These are phyloP conservation scores for Papiliotrema laurentii DNA, from an alignment of 1,284 basidiomycete species.

Conservation along the genomic window DNA sequence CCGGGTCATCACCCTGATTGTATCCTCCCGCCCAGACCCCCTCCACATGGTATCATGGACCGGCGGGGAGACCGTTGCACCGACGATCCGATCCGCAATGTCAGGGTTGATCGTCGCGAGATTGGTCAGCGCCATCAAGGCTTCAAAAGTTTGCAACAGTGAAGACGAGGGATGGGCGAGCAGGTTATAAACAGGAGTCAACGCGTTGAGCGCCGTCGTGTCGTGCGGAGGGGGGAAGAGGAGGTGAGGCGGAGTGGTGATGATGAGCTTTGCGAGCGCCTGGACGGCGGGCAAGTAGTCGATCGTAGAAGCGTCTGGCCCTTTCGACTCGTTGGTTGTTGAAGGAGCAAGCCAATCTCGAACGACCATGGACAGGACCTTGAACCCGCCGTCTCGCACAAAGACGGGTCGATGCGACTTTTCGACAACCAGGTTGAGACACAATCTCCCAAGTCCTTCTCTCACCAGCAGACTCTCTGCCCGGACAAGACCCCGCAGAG, in stretches of 20 bases:
- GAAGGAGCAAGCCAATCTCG: slow-evolving; percentile 27
- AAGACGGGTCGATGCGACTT: slow-evolving; percentile 70
- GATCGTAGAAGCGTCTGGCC: not conserved
- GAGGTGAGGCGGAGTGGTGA: slow-evolving; percentile 81
- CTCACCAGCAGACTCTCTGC: slow-evolving; percentile 50
- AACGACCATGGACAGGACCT: slow-evolving; percentile 61
- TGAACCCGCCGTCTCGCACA: slow-evolving; percentile 77
- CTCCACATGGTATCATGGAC: slow-evolving; percentile 12
- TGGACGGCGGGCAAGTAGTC: slow-evolving; percentile 69
- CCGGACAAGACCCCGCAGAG: slow-evolving; percentile 58
- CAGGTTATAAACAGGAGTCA: slow-evolving; percentile 68
- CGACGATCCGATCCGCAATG: slow-evolving; percentile 59
- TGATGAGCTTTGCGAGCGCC: slow-evolving; percentile 85
- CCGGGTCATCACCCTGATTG: slow-evolving; percentile 56
- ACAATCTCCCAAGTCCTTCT: slow-evolving; percentile 51
- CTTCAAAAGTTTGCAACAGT: slow-evolving; percentile 82
- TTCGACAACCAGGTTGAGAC: slow-evolving; percentile 71
- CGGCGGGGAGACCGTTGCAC: slow-evolving; percentile 24
- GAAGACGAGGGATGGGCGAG: slow-evolving; percentile 64
- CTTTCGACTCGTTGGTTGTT: not conserved
- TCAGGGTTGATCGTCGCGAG: slow-evolving; percentile 71
- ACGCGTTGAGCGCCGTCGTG: slow-evolving; percentile 69
- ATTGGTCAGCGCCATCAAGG: slow-evolving; percentile 93
- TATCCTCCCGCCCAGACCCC: slow-evolving; percentile 10
- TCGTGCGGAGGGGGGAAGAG: slow-evolving; percentile 70